Conservation (phyloP, 1,284 basidiomycete species). For the Entoloma clypeatum region DNA sequence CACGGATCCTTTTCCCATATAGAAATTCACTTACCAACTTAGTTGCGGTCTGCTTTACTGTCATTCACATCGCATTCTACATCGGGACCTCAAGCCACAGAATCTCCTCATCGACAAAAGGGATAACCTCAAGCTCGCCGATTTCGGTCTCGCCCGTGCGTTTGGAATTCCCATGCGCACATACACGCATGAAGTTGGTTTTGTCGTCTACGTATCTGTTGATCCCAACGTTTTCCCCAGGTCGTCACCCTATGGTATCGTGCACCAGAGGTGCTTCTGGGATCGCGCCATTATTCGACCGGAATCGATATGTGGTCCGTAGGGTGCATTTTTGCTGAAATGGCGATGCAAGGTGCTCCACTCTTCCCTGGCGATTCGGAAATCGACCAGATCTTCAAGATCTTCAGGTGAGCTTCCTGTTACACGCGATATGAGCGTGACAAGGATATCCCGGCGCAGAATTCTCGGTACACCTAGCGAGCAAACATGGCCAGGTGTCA, state of each 20-base stretch:
- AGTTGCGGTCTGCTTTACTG: constrained; percentile 90
- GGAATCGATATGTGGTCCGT: constrained; percentile 99
- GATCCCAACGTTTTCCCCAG: too few relatives aligned
- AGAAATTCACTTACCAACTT: constrained; percentile 92
- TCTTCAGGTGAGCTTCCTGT: constrained; percentile 72
- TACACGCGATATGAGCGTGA: not conserved
- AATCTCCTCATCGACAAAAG: constrained; percentile 92
- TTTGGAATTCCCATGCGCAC: constrained; percentile 98
- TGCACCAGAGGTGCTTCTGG: constrained; percentile 96
- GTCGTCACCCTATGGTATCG: constrained; percentile 99
- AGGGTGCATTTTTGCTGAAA: constrained; percentile 92
- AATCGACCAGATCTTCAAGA: constrained; percentile 99
- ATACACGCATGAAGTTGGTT: constrained; percentile 99
- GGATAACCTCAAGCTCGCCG: constrained; percentile 91
- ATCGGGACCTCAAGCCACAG: constrained; percentile 97
- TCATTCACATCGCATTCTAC: constrained; percentile 94
- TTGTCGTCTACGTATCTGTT: constrained; percentile 23
- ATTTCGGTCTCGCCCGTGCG: constrained; percentile 94
- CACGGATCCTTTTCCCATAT: constrained; percentile 12
- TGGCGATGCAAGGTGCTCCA: constrained; percentile 85
- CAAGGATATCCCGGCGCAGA: constrained; percentile 37
- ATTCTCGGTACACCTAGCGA: constrained; percentile 95
- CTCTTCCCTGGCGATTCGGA: constrained; percentile 98
- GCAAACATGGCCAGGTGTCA: constrained; percentile 89
- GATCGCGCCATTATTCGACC: constrained; percentile 94